Evolutionary conservation across 2,329 filamentous ascomycete species (phyloP).

Genomic region (Phyllosticta ampelicida): DNA sequence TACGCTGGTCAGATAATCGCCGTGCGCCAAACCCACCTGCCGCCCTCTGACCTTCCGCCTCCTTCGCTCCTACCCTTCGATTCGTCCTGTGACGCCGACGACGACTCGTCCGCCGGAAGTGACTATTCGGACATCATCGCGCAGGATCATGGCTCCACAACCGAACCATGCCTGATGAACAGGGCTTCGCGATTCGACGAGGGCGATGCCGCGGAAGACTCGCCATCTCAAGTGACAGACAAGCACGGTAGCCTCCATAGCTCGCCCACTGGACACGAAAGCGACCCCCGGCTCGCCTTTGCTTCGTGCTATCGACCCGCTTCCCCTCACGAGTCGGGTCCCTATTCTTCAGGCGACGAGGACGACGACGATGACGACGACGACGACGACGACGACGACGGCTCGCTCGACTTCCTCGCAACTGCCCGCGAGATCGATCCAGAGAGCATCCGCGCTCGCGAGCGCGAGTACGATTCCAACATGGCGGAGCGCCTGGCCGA

Average conservation of each 20-base stretch:
- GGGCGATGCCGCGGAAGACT: not conserved
- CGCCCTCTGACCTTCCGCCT: slow-evolving; percentile 34
- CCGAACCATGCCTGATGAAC: slow-evolving; percentile 17
- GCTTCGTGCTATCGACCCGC: not conserved
- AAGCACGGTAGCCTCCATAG: not conserved
- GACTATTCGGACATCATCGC: slow-evolving; percentile 14
- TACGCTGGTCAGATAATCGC: slow-evolving; percentile 39
- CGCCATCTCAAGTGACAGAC: not conserved
- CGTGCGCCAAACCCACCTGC: slow-evolving; percentile 54
- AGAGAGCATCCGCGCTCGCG: slow-evolving; percentile 27
- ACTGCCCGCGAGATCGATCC: slow-evolving; percentile 35
- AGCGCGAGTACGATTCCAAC: slow-evolving; percentile 38
- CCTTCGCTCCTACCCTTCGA: slow-evolving; percentile 33
- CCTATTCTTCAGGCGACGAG: slow-evolving; percentile 16
- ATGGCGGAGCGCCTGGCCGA: slow-evolving; percentile 38
- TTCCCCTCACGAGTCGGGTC: slow-evolving; percentile 2
- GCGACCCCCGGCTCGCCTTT: slow-evolving; percentile 1
- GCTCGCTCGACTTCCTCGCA: slow-evolving; percentile 35
- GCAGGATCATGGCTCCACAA: slow-evolving; percentile 8
- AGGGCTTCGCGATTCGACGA: not conserved
- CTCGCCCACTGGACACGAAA: slow-evolving; percentile 14
- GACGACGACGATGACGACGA: slow-evolving; percentile 22
- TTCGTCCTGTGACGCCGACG: slow-evolving; percentile 25
- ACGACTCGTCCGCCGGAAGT: slow-evolving; percentile 27
- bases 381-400: slow-evolving; percentile 24